phyloP scores from a whole-genome alignment of 2,329 filamentous ascomycete species.

The Boeremia exigua region DNA sequence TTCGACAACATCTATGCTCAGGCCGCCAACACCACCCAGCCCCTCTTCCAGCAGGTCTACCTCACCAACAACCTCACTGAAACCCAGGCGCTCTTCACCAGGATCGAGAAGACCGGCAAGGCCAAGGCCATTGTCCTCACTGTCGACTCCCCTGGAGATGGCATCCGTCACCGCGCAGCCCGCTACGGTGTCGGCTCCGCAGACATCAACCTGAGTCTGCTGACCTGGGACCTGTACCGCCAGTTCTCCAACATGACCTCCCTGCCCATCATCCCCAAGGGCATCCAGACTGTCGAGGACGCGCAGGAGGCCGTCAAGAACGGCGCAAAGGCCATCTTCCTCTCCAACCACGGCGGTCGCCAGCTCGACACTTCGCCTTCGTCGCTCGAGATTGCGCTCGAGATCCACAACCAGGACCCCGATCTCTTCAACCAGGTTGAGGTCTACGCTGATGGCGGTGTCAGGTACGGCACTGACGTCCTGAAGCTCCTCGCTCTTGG shows the following conservation, averaged over 20 bases:
- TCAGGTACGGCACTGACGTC: conserved; percentile 49
- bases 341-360: conserved; percentile 53
- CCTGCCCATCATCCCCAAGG: conserved; percentile 50
- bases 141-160: conserved; percentile 50
- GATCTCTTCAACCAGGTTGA: conserved; percentile 50
- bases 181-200: conserved; percentile 42
- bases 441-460: conserved; percentile 50
- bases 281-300: conserved; percentile 50
- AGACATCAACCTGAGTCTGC: conserved; percentile 35
- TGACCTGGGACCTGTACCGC: conserved; percentile 47
- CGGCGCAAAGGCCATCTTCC: conserved; percentile 48
- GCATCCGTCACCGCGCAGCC: conserved; percentile 46
- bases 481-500: conserved; percentile 49
- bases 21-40: conserved; percentile 35
- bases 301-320: conserved; percentile 45
- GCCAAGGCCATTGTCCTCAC: conserved; percentile 52
- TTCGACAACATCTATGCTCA: conserved; percentile 41
- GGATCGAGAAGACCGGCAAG: conserved; percentile 39
- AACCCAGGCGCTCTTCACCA: conserved; percentile 40
- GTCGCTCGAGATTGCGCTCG: conserved; percentile 76
- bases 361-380: conserved; percentile 61
- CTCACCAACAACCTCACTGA: conserved; percentile 41
- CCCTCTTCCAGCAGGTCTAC: conserved; percentile 53
- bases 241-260: conserved; percentile 46
- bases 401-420: conserved; percentile 67